Evolutionary conservation across 2,329 filamentous ascomycete species (phyloP), one percentile per base, ranked within the genome.

Genomic region (Furcasterigmium furcatum): DNA sequence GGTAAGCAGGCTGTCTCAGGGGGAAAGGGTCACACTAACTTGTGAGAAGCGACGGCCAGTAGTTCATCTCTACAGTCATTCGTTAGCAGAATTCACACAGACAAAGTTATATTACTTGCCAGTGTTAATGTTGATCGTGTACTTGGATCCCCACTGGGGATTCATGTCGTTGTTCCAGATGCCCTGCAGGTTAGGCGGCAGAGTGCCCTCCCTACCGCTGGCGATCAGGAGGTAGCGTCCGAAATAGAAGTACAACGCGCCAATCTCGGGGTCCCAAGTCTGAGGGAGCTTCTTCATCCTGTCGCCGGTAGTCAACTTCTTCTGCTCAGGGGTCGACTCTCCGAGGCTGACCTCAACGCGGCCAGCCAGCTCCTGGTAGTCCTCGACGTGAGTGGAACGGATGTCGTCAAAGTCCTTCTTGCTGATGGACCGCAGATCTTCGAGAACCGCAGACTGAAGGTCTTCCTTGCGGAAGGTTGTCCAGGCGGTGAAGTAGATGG

Each of bases 121-220:
- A n/a, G n/a, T 48, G 43, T 72, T 72, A 54, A 71, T 69, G 51
- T 73, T 72, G 48, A 70, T 62, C 5, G 68, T 72, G 49, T 64
- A 73, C 49, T 70, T 71, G 27, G 59, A 62, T 4, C 64, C 64
- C 69, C 69, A 72, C 7, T 63, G 54, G 3, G 68, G 68, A 8
- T 55, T 53, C 45, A 66, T 66, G 9, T 62, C 55, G 2, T 62
- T 51, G 46, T 70, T 72, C 70, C 68, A 73, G 32, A 72, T 64
- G 2, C 69, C 70, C 46, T 73, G 71, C 2, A 72, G 59, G 35
- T 67, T 72, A 4, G 69, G 65, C 1, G 71, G 69, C 5, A 73
- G 53, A 3, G 48, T 36, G 36, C 40, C 44, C 2, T 30, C 14
- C 1, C 52, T 46, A 18, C 52, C 52, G 24, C 43, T 44, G 3